These are phyloP conservation scores for Backusella parvicylindrica DNA, from an alignment of 192 early-diverging fungal genomes.

Conservation along the genomic window DNA sequence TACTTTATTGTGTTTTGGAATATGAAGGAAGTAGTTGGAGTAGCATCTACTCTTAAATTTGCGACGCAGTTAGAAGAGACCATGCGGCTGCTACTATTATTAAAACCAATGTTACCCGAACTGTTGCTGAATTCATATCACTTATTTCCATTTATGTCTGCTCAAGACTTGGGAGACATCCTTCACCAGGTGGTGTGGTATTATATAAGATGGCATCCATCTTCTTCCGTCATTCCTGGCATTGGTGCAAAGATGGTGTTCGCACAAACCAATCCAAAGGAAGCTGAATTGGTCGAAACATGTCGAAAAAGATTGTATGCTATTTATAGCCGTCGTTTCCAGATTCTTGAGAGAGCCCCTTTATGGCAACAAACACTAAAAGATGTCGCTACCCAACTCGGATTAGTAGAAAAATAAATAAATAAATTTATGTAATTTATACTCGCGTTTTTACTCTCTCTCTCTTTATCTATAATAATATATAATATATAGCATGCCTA, in stretches of 20 bases:
- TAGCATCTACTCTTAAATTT: slow-evolving; percentile 13
- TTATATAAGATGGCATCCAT: slow-evolving; percentile 12
- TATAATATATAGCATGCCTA: not conserved
- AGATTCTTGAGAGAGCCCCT: not conserved
- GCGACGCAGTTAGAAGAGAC: slow-evolving; percentile 28
- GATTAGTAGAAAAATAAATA: not conserved
- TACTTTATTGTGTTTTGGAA: slow-evolving; percentile 38
- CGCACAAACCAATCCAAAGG: not conserved
- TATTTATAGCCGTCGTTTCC: not conserved
- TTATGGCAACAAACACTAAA: slow-evolving; percentile 2
- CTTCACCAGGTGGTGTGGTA: slow-evolving; percentile 12
- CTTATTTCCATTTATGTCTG: slow-evolving; percentile 18
- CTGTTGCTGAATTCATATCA: not conserved
- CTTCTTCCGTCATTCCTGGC: slow-evolving; percentile 8
- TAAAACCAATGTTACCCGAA: slow-evolving; percentile 3
- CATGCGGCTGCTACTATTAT: not conserved
- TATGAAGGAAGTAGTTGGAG: slow-evolving; percentile 17
- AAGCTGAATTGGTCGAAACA: not conserved
- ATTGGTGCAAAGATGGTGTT: not conserved
- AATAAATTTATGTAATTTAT: not conserved
- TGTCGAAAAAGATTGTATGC: not conserved
- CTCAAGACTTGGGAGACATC: slow-evolving; percentile 11
- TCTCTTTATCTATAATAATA: not conserved
- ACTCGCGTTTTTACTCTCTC: not conserved
- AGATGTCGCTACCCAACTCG: not conserved